Evolutionary conservation across 345 rosid genomes (phyloP).

Genomic region (Draba incana): DNA sequence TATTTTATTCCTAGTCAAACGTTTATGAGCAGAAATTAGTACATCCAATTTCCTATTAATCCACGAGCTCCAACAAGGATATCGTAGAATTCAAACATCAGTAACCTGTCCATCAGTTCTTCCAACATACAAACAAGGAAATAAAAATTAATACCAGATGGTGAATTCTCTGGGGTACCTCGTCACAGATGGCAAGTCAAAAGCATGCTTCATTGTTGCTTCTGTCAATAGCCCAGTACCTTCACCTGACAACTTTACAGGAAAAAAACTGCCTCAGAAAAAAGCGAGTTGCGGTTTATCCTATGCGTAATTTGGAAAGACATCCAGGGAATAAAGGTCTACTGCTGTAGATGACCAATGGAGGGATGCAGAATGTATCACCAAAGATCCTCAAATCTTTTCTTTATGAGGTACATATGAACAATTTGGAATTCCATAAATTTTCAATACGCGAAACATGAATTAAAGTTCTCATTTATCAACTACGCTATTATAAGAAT

Average conservation of each 20-base stretch:
- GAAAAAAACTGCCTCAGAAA: slow-evolving; percentile 24
- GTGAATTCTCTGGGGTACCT: slow-evolving; percentile 50
- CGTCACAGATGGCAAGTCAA: slow-evolving; percentile 57
- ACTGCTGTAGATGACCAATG: slow-evolving; percentile 2
- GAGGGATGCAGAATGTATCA: slow-evolving; percentile 18
- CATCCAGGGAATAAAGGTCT: background rate
- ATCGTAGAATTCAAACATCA: slow-evolving; percentile 9
- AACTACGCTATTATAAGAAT: background rate
- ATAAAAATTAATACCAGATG: background rate
- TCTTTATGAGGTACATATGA: background rate
- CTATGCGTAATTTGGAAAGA: background rate
- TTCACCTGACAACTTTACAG: slow-evolving; percentile 46
- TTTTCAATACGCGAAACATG: slow-evolving; percentile 18
- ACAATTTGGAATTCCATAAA: background rate
- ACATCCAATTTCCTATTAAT: slow-evolving; percentile 24
- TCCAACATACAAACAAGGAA: slow-evolving; percentile 18
- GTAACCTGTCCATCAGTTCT: slow-evolving; percentile 14
- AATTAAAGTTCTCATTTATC: slow-evolving; percentile 20
- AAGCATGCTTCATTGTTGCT: slow-evolving; percentile 55
- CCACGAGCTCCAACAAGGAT: slow-evolving; percentile 18
- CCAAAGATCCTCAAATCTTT: slow-evolving; percentile 19
- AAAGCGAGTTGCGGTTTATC: background rate
- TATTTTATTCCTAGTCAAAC: slow-evolving; percentile 52
- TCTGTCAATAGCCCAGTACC: slow-evolving; percentile 51
- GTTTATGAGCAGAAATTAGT: slow-evolving; percentile 42